phyloP scores from a whole-genome alignment of 1,284 basidiomycete genomes.

The Vanrija sp. region DNA sequence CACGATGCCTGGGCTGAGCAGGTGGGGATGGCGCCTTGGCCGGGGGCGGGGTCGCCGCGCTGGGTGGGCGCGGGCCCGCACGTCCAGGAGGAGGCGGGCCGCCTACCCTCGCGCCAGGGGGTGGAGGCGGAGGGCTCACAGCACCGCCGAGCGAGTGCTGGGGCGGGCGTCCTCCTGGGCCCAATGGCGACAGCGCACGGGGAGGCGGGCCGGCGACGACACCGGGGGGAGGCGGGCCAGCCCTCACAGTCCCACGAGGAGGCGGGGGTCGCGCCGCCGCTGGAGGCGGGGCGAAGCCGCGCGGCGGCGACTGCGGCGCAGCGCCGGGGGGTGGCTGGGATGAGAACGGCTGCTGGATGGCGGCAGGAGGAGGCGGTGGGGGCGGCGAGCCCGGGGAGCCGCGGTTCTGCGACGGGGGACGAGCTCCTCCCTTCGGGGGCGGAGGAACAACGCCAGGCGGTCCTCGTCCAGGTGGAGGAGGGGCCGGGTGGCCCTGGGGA shows the following conservation, averaged over 20 bases:
- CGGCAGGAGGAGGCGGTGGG: background rate
- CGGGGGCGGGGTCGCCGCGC: constrained; percentile 4
- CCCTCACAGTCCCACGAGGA: constrained; percentile 21
- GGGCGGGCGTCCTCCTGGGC: constrained; percentile 19
- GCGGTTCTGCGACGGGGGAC: constrained; percentile 38
- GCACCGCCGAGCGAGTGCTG: constrained; percentile 12
- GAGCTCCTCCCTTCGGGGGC: constrained; percentile 43
- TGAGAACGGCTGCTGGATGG: constrained; percentile 5
- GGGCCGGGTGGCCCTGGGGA: constrained; percentile 33
- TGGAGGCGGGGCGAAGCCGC: constrained; percentile 32
- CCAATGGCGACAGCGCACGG: constrained; percentile 47
- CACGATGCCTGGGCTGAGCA: constrained; percentile 61
- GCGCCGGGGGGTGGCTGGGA: background rate
- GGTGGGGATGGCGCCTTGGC: constrained; percentile 22
- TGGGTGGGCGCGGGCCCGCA: constrained; percentile 16
- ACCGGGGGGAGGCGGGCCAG: constrained; percentile 50
- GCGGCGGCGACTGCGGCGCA: constrained; percentile 10
- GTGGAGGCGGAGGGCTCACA: constrained; percentile 13
- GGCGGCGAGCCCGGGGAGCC: background rate
- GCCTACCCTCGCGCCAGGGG: constrained; percentile 11
- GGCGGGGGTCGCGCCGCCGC: constrained; percentile 27
- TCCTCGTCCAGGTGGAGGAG: constrained; percentile 34
- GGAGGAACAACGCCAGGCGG: constrained; percentile 44
- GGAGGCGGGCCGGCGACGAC: constrained; percentile 54
- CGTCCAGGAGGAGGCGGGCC: constrained; percentile 32